These are phyloP conservation scores for Thyridium curvatum DNA, from an alignment of 2,329 filamentous ascomycete species.

Conservation along the genomic window DNA sequence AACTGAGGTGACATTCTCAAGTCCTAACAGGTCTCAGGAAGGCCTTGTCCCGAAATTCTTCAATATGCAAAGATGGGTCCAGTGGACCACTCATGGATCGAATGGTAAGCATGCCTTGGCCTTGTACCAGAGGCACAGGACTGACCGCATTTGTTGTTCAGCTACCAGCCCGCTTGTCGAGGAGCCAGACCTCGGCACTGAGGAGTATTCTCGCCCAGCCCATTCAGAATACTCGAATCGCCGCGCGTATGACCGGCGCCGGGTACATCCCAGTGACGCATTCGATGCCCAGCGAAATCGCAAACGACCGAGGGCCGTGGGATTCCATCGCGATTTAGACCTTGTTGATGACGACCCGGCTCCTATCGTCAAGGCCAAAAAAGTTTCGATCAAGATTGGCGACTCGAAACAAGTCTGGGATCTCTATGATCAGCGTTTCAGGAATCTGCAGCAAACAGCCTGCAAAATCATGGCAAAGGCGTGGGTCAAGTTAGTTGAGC, in stretches of 20 bases:
- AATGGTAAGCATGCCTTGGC: slow-evolving; percentile 23
- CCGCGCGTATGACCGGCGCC: slow-evolving; percentile 18
- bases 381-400: slow-evolving; percentile 43
- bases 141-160: slow-evolving; percentile 11
- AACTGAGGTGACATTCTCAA: slow-evolving; percentile 36
- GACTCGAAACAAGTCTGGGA: slow-evolving; percentile 47
- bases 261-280: slow-evolving; percentile 9
- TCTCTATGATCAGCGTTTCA: slow-evolving; percentile 57
- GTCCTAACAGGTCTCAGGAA: slow-evolving; percentile 31
- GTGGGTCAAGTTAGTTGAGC: slow-evolving; percentile 70
- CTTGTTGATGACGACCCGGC: slow-evolving; percentile 32
- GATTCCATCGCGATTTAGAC: slow-evolving; percentile 26
- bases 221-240: slow-evolving; percentile 13
- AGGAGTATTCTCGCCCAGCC: slow-evolving; percentile 1
- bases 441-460: slow-evolving; percentile 61
- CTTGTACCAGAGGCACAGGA: slow-evolving; percentile 13
- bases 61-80: slow-evolving; percentile 31
- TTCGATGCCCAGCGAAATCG: slow-evolving; percentile 23
- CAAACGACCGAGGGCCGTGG: slow-evolving; percentile 25
- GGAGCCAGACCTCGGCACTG: slow-evolving; percentile 4
- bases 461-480: slow-evolving; percentile 69
- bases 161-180: slow-evolving; percentile 16
- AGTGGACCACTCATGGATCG: slow-evolving; percentile 22
- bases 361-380: slow-evolving; percentile 28
- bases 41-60: slow-evolving; percentile 39